phyloP scores from a whole-genome alignment of 495 filamentous ascomycete species.

The Thermochaetoides thermophila region DNA sequence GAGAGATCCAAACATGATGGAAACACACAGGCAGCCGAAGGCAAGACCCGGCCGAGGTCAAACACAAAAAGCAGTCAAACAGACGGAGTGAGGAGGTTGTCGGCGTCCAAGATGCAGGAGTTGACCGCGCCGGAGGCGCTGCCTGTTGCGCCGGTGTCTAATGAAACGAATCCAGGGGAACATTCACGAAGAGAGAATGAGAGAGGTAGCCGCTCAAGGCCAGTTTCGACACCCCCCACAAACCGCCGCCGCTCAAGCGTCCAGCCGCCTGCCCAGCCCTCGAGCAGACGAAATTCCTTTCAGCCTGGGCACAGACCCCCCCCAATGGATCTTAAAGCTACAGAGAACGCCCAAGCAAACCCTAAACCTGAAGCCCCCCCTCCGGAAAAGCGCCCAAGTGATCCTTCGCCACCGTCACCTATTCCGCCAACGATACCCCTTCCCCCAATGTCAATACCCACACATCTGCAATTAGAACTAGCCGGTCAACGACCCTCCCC shows the following conservation, averaged over 20 bases:
- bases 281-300: constrained; percentile 20
- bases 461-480: constrained; percentile 77
- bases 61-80: constrained; percentile 24
- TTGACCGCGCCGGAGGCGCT: constrained; percentile 39
- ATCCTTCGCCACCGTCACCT: constrained; percentile 41
- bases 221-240: constrained; percentile 32
- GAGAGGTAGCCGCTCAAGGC: too few species aligned
- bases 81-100: constrained; percentile 36
- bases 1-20: constrained; percentile 6
- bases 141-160: constrained; percentile 23
- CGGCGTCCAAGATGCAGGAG: constrained; percentile 40
- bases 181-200: too few species aligned
- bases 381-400: too few species aligned
- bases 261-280: constrained; percentile 10
- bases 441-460: constrained; percentile 74
- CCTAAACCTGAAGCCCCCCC: too few species aligned
- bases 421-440: constrained; percentile 58
- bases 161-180: constrained; percentile 5
- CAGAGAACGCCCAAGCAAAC: too few species aligned
- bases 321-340: constrained; percentile 19
- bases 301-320: constrained; percentile 20
- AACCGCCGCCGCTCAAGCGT: constrained; percentile 20
- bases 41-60: too few species aligned
- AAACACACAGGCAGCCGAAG: too few species aligned
- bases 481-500: constrained; percentile 70